Evolutionary conservation across 2,329 filamentous ascomycete species (phyloP).

Genomic region (Aspergillus ochraceus): DNA sequence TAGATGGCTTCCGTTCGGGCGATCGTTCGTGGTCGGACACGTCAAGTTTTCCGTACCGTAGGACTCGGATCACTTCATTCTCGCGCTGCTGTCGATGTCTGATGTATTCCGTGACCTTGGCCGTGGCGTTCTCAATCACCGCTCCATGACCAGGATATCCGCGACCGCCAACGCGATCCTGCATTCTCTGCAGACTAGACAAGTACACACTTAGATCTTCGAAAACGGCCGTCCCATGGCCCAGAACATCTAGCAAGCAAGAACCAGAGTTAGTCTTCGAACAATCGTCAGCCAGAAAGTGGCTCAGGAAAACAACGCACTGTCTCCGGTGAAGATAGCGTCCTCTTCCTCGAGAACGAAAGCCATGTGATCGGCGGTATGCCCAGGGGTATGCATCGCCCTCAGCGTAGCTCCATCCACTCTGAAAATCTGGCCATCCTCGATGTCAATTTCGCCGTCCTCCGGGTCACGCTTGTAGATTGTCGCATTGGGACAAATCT

Average conservation of each 20-base stretch:
- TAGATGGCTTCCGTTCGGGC: conserved; percentile 43
- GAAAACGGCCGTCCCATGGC: conserved; percentile 83
- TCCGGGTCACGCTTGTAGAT: conserved; percentile 68
- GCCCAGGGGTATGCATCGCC: conserved; percentile 70
- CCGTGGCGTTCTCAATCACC: conserved; percentile 69
- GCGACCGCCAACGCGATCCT: conserved; percentile 56
- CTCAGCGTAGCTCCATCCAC: conserved; percentile 61
- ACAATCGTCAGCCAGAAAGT: not conserved
- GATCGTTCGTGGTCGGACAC: conserved; percentile 32
- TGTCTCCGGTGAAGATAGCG: conserved; percentile 86
- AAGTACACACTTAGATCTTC: conserved; percentile 73
- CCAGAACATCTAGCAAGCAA: conserved; percentile 63
- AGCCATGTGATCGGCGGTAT: conserved; percentile 79
- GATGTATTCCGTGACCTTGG: conserved; percentile 80
- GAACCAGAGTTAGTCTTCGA: not conserved
- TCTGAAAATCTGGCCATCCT: conserved; percentile 54
- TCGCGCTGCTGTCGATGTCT: conserved; percentile 77
- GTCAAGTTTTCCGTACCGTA: conserved; percentile 49
- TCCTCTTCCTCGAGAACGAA: conserved; percentile 75
- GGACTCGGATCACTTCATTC: conserved; percentile 68
- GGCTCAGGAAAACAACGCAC: conserved; percentile 26
- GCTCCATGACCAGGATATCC: conserved; percentile 89
- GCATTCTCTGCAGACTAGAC: conserved; percentile 68
- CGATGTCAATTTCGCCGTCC: conserved; percentile 53
- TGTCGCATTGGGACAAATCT: conserved; percentile 60